phyloP scores from a whole-genome alignment of 1,139 yeast genomes.

The Diutina ranongensis region DNA sequence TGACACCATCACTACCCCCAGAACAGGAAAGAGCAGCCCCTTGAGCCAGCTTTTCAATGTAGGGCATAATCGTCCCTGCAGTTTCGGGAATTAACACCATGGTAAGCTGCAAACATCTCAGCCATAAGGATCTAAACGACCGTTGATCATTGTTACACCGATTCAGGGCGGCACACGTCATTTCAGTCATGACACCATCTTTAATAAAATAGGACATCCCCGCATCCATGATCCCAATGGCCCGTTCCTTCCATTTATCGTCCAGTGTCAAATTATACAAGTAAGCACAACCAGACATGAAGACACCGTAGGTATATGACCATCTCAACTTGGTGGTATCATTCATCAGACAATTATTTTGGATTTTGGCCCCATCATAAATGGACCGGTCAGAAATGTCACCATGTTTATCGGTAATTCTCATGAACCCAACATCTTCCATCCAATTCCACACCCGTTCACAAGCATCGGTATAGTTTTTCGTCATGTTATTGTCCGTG shows the following conservation, averaged over 20 bases:
- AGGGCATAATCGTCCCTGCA: slow-evolving; percentile 35
- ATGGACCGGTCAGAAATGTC: slow-evolving; percentile 34
- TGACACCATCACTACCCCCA: slow-evolving; percentile 82
- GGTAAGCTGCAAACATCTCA: slow-evolving; percentile 68
- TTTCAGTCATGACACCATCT: slow-evolving; percentile 54
- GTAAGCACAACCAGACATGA: slow-evolving; percentile 75
- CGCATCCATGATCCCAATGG: slow-evolving; percentile 39
- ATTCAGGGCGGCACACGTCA: slow-evolving; percentile 51
- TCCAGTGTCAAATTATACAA: slow-evolving; percentile 66
- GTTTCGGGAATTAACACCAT: slow-evolving; percentile 62
- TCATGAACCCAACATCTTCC: slow-evolving; percentile 40
- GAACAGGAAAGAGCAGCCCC: slow-evolving; percentile 78
- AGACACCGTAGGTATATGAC: slow-evolving; percentile 82
- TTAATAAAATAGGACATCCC: slow-evolving; percentile 40
- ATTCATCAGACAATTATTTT: slow-evolving; percentile 44
- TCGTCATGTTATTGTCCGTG: slow-evolving; percentile 21
- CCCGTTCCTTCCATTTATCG: slow-evolving; percentile 57
- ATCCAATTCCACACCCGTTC: slow-evolving; percentile 80
- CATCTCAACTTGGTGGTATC: slow-evolving; percentile 52
- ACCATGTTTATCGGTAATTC: slow-evolving; percentile 25
- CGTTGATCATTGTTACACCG: slow-evolving; percentile 84
- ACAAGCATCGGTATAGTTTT: slow-evolving; percentile 72
- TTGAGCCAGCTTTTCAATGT: slow-evolving; percentile 34
- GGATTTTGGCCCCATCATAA: slow-evolving; percentile 68
- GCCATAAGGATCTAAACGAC: slow-evolving; percentile 72